A percentile compares a stretch with the other conserved stretches of the same genome.
Evolutionary conservation across 805 yeast genomes (phyloP).

Genomic region (Saccharomycopsis synnaedendra): DNA sequence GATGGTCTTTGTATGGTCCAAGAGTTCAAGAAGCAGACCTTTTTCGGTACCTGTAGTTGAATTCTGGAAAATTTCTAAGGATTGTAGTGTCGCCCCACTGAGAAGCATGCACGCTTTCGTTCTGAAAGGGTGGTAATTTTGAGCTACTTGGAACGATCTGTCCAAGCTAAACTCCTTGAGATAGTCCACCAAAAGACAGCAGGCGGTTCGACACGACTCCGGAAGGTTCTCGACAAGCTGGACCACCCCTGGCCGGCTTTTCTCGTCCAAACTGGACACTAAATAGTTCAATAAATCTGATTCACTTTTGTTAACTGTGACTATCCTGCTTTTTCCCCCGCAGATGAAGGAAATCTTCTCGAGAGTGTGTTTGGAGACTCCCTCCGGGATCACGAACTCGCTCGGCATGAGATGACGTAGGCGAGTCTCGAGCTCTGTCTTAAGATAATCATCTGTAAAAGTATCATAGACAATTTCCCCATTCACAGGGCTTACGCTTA

Average conservation of each 20-base stretch:
- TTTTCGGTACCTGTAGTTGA: slow-evolving; percentile 39
- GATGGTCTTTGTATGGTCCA: slow-evolving; percentile 70
- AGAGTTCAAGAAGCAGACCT: slow-evolving; percentile 71
- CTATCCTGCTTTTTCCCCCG: too few relatives aligned
- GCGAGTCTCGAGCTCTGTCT: slow-evolving; percentile 65
- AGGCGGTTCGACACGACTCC: slow-evolving; percentile 23
- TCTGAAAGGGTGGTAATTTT: slow-evolving; percentile 43
- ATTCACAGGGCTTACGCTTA: slow-evolving; percentile 59
- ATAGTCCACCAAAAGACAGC: slow-evolving; percentile 39
- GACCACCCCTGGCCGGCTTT: not conserved
- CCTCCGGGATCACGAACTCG: slow-evolving; percentile 48
- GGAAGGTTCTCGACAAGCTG: not conserved
- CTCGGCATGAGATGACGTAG: slow-evolving; percentile 64
- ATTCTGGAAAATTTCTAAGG: slow-evolving; percentile 67
- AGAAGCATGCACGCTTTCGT: slow-evolving; percentile 38
- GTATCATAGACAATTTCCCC: slow-evolving; percentile 69
- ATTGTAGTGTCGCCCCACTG: slow-evolving; percentile 53
- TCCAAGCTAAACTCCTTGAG: slow-evolving; percentile 54
- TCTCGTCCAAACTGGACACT: not conserved
- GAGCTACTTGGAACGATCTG: slow-evolving; percentile 37
- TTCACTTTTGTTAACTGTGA: too few relatives aligned
- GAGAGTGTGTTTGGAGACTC: slow-evolving; percentile 16
- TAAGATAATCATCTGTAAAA: slow-evolving; percentile 46
- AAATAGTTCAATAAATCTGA: slow-evolving; percentile 8
- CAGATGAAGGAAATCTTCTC: not conserved